Evolutionary conservation across 169 alveolate genomes (phyloP).

Genomic region (Plasmodium cynomolgi): DNA sequence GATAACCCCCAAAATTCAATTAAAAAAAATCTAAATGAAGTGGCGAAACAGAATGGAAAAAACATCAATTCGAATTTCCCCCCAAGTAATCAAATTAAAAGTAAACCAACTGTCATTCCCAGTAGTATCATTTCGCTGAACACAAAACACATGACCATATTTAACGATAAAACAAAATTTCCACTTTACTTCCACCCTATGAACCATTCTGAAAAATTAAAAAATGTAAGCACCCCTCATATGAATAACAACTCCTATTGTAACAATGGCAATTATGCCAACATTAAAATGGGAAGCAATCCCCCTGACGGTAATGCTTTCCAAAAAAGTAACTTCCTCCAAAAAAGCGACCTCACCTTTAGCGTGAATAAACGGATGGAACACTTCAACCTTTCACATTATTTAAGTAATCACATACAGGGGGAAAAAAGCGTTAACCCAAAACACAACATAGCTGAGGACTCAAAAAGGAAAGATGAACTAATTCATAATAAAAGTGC

Average conservation of each 20-base stretch:
- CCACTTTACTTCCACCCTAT: not conserved
- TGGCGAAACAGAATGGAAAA: not conserved
- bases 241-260: not conserved
- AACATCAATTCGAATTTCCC: not conserved
- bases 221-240: not conserved
- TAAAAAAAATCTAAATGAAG: not conserved
- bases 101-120: not conserved
- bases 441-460: not conserved
- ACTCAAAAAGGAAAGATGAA: not conserved
- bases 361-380: conserved; percentile 8
- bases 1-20: not conserved
- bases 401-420: conserved; percentile 2
- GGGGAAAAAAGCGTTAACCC: not conserved
- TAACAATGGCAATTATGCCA: not conserved
- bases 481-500: not conserved
- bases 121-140: not conserved
- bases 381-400: conserved; percentile 4
- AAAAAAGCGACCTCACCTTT: not conserved
- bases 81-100: not conserved
- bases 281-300: not conserved
- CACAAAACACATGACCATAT: not conserved
- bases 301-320: not conserved
- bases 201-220: not conserved
- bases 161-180: not conserved
- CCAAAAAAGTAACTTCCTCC: not conserved